A percentile compares a stretch with the other conserved stretches of the same genome.
Evolutionary conservation across 768 basidiomycete genomes (phyloP).

Genomic region (Cystofilobasidium capitatum): DNA sequence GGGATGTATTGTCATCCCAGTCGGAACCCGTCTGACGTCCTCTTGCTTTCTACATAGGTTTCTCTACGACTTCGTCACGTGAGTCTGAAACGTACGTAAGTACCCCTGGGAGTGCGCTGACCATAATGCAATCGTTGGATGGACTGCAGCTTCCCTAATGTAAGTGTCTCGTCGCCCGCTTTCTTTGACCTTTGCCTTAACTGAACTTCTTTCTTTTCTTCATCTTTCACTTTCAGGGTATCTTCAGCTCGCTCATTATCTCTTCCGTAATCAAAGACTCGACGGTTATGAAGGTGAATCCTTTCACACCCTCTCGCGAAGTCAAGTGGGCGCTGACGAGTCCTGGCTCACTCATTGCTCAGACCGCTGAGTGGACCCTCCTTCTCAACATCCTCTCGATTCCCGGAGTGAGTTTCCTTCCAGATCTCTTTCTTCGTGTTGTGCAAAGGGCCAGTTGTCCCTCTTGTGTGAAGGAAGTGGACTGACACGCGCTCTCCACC

Average conservation of each 20-base stretch:
- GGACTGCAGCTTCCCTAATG: not conserved
- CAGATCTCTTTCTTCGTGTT: constrained; percentile 28
- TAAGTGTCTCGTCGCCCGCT: not conserved
- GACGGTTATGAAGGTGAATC: constrained; percentile 42
- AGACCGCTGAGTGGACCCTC: constrained; percentile 63
- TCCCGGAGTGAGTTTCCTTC: constrained; percentile 48
- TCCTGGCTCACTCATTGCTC: no score
- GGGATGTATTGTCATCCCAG: no score
- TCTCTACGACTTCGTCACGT: constrained; percentile 64
- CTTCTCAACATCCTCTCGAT: constrained; percentile 54
- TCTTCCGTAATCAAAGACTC: constrained; percentile 53
- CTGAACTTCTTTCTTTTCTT: not conserved
- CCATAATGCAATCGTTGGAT: no score
- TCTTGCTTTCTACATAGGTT: constrained; percentile 16
- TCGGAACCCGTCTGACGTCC: constrained; percentile 18
- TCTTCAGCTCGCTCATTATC: constrained; percentile 59
- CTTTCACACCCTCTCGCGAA: no score
- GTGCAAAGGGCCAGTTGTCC: no score
- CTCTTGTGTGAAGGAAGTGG: no score
- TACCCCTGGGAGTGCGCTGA: constrained; percentile 40
- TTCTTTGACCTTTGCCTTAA: not conserved
- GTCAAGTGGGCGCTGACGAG: no score
- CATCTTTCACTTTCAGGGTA: constrained; percentile 50
- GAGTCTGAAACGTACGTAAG: no score
- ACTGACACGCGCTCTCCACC: no score